Base-by-base conservation (phyloP, 2,329 filamentous ascomycete species). In the Graphilbum ipis-grandicollis region DNA sequence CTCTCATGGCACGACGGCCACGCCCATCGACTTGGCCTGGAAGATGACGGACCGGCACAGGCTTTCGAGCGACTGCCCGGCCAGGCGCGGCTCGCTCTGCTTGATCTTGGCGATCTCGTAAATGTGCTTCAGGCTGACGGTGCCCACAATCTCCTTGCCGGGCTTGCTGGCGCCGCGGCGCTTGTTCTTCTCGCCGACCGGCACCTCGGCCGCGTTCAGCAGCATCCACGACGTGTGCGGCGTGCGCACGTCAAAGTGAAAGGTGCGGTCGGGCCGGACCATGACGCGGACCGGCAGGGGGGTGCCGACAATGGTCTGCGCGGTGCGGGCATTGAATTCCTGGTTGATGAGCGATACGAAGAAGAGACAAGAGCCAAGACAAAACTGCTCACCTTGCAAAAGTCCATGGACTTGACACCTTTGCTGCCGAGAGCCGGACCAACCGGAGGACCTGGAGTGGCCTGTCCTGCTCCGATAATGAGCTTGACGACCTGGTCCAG, bases 61-160 rank as follows among this genome's bases (percentile, higher is more conserved):
- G 1, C 77, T 76, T 53, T 84, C 66, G 37, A 86, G 56, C 34
- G 71, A 67, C 48, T 83, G 53, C 2, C 79, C 81, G 2, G 79
- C 83, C 43, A 88, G 57, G 40, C 82, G 68, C 43, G 76, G 60
- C 58, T 90, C 82, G 37, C 68, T 63, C 47, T 83, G 79, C 69
- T 98, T 98, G 52, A 98, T 92, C 66, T 83, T 86, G 46, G 90
- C 90, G 57, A 98, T 96, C 62, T 96, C 88, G 60, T 85, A 96
- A 18, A 98, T 65, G 60, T 98, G 90, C 66, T 98, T 98, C 51
- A 98, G 61, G 50, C 79, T 90, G 39, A 98, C 69, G 4, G 72
- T 79, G 40, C 88, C 90, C n/a, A 93, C 72, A 8, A 63, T 73
- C 47, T 93, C 83, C 42, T 77, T 66, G 1, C 77, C 80, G 0